Conservation (phyloP, 768 basidiomycete species). For the Punctularia strigosozonata region DNA sequence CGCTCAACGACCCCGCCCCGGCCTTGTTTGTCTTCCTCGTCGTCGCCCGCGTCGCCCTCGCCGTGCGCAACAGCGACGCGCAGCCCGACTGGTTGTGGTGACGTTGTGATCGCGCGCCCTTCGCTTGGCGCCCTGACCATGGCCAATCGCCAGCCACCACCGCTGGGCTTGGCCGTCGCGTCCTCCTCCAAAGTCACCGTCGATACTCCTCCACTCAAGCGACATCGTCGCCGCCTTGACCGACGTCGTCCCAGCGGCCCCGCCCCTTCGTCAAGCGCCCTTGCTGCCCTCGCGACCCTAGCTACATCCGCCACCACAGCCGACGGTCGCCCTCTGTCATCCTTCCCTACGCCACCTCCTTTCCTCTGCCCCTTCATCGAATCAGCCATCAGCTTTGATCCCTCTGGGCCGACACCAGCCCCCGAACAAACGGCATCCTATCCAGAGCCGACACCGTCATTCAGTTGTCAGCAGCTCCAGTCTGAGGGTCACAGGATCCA, state of each 20-base stretch:
- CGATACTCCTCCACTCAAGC: conserved; percentile 3
- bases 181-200: conserved; percentile 2
- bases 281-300: conserved; percentile 47
- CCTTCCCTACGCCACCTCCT: conserved; percentile 21
- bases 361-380: conserved; percentile 21
- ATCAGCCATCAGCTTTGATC: conserved; percentile 6
- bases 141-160: neutral
- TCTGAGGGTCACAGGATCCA: too few relatives aligned
- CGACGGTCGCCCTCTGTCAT: conserved; percentile 31
- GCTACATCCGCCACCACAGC: conserved; percentile 33
- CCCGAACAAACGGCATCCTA: neutral
- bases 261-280: conserved; percentile 36
- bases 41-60: conserved; percentile 12
- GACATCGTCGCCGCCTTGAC: conserved; percentile 1
- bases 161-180: conserved; percentile 7
- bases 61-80: too few relatives aligned
- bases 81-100: too few relatives aligned
- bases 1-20: conserved; percentile 10
- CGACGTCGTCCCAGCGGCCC: conserved; percentile 11
- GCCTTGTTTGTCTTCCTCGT: conserved; percentile 11
- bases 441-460: neutral
- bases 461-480: neutral
- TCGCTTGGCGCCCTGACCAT: conserved; percentile 3
- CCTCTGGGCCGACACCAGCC: conserved; percentile 1
- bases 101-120: conserved; percentile 8